Base-by-base conservation (phyloP, 805 yeast genomes). In the Pichia heedii region DNA sequence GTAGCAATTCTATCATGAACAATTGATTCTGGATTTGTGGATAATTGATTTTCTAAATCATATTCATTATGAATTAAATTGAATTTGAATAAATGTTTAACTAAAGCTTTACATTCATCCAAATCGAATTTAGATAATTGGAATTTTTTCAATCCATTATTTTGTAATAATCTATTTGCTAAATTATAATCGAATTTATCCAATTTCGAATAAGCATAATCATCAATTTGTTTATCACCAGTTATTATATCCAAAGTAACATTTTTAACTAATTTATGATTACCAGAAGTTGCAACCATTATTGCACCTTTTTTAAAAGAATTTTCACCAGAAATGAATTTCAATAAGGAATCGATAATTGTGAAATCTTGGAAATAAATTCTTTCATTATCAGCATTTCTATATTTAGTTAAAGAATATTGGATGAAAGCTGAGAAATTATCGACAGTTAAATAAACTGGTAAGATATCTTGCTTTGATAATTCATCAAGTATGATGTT, bases 361-460 rank as follows among this genome's bases (percentile, higher is more conserved):
- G 84, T 88, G 37, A 88, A 70, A 24, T 81, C 73, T 20, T 70
- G 68, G 46, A 79, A 69, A 52, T 76, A 76, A 44, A 88, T 73
- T 10, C 71, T 71, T 34, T 65, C 59, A 63, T 79, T 77, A 21
- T 75, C 66, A 1, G 71, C 61, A 55, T 79, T 73, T 52, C 74
- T 72, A 65, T 88, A 86, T 34, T 65, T 69, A 9, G 95, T 75
- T 41, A 62, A 61, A 7, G 83, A 70, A 26, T 63, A 54, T 33
- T 78, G 73, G 12, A 78, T 59, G 45, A 85, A 62, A 3, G 79
- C 76, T 46, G 85, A 79, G 56, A 86, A 71, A 56, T 84, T 79
- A 60, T 88, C 97, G 36, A 87, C 70, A 3, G 94, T 71, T 36
- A 86, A 67, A 40, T 75, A 66, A 10, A 82, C 81, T 5, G 90